Base-by-base conservation (phyloP, 1,139 yeast genomes). In the Saccharomyces hybrid region DNA sequence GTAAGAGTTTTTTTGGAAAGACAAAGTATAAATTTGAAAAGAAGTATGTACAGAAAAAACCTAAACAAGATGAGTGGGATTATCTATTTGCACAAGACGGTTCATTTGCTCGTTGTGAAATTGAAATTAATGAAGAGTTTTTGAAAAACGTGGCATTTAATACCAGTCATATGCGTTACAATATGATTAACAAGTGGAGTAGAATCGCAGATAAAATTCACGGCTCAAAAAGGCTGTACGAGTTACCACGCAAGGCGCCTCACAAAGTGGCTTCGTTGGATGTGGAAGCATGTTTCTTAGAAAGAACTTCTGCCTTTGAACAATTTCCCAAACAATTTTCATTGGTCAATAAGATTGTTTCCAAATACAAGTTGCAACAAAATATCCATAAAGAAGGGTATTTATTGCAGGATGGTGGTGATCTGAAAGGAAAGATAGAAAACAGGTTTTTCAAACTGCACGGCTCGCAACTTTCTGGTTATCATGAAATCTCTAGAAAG, bases 141-240 rank as follows among this genome's bases (percentile, higher is more conserved):
- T 50, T 67, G 32, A 42, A 55, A 1, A 48, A 55, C 19, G 44
- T 52, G 25, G 50, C 54, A 42, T 64, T 61, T 41, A 55, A 52
- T 8, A 44, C 50, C 16, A 54, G 75, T 48, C 75, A 75, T 52
- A 79, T 82, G 63, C 78, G 78, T 53, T 70, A 88, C 55, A 80
- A 83, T 14, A 79, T 93, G 64, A 81, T 81, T 69, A 89, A 89
- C 66, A 96, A 89, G 68, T 91, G 97, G 97, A 86, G 83, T 52
- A 75, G 75, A 4, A 65, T 67, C 46, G 62, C 66, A 1, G 74
- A 71, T 28, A 57, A 62, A 7, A 69, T 65, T 28, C 66, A 66
- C 7, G 72, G 75, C 14, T 68, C 69, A 14, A 64, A 64, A 23
- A 26, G 28, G 11, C 16, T 72, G 1, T 52, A 55, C 34, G 64